Conservation (phyloP, 2,329 filamentous ascomycete genomes). For the Sarocladiaceae sp. region DNA sequence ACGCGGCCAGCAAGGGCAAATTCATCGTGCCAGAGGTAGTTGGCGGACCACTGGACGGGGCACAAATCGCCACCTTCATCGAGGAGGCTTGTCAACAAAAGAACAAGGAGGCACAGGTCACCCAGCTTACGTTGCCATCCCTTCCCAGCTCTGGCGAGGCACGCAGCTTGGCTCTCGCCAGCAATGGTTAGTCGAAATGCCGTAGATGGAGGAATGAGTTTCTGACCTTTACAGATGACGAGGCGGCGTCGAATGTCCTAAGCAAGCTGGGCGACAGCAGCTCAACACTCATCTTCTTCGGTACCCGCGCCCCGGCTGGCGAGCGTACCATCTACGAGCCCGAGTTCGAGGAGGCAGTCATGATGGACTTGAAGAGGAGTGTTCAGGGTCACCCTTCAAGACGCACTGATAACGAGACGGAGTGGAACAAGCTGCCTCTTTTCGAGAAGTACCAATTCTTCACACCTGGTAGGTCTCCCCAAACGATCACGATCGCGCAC, state of each 20-base stretch:
- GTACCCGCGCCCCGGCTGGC: conserved; percentile 43
- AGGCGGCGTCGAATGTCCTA: conserved; percentile 18
- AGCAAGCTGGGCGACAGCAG: conserved; percentile 33
- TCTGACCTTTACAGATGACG: conserved; percentile 36
- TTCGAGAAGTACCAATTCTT: conserved; percentile 97
- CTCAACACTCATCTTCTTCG: conserved; percentile 75
- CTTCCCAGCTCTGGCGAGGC: background rate
- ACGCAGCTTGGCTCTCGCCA: conserved; percentile 3
- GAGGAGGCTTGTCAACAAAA: conserved; percentile 38
- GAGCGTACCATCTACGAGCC: conserved; percentile 57
- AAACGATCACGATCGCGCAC: background rate
- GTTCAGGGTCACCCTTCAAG: conserved; percentile 22
- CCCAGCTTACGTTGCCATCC: background rate
- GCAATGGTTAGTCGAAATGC: background rate
- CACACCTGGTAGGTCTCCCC: conserved; percentile 61
- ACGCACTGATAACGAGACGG: conserved; percentile 36
- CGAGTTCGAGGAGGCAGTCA: conserved; percentile 57
- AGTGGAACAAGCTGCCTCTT: conserved; percentile 46
- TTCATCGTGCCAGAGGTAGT: conserved; percentile 56
- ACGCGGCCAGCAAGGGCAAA: conserved; percentile 29
- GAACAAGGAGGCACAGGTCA: conserved; percentile 20
- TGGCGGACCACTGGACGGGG: conserved; percentile 37
- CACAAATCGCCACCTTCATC: conserved; percentile 40
- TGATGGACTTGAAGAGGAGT: conserved; percentile 70
- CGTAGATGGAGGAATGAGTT: background rate